Percentiles rank a stretch among this genome's conserved stretches.
phyloP scores from a whole-genome alignment of 2,329 filamentous ascomycete species.

The Colletotrichum australisinense region DNA sequence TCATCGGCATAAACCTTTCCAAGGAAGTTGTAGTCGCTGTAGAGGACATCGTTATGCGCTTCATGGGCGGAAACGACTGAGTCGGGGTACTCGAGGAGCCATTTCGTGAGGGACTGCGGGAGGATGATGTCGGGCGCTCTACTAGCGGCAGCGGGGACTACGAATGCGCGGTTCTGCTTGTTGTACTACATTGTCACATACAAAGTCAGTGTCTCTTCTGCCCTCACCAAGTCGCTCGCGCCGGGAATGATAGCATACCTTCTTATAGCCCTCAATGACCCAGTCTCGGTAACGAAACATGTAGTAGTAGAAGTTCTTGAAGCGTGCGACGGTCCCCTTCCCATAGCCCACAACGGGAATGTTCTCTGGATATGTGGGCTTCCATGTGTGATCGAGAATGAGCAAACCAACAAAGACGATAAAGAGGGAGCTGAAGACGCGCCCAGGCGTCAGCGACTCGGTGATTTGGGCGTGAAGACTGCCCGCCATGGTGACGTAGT shows the following conservation, averaged over 20 bases:
- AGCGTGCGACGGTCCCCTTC: slow-evolving; percentile 46
- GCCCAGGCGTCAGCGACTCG: slow-evolving; percentile 45
- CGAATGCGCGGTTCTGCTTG: slow-evolving; percentile 53
- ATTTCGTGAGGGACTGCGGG: slow-evolving; percentile 54
- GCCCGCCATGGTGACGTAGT: slow-evolving; percentile 14
- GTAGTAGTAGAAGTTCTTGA: slow-evolving; percentile 54
- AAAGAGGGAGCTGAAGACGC: slow-evolving; percentile 41
- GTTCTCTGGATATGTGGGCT: slow-evolving; percentile 52
- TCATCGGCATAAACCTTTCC: slow-evolving; percentile 47
- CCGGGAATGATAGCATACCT: slow-evolving; percentile 42
- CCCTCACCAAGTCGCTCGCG: not conserved
- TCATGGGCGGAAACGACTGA: slow-evolving; percentile 51
- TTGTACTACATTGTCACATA: slow-evolving; percentile 47
- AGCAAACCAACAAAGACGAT: slow-evolving; percentile 52
- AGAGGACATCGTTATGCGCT: slow-evolving; percentile 53
- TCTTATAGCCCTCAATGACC: slow-evolving; percentile 56
- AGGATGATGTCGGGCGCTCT: slow-evolving; percentile 57
- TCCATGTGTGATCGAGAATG: slow-evolving; percentile 50
- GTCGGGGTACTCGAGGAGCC: slow-evolving; percentile 62
- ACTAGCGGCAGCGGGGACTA: slow-evolving; percentile 53
- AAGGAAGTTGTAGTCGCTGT: slow-evolving; percentile 56
- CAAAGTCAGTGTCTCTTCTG: not conserved
- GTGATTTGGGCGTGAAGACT: slow-evolving; percentile 41
- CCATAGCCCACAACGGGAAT: slow-evolving; percentile 55
- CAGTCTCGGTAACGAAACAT: slow-evolving; percentile 51